Base-by-base conservation (phyloP, 352 stramenopile genomes). In the Elongisporangium senticosum region DNA sequence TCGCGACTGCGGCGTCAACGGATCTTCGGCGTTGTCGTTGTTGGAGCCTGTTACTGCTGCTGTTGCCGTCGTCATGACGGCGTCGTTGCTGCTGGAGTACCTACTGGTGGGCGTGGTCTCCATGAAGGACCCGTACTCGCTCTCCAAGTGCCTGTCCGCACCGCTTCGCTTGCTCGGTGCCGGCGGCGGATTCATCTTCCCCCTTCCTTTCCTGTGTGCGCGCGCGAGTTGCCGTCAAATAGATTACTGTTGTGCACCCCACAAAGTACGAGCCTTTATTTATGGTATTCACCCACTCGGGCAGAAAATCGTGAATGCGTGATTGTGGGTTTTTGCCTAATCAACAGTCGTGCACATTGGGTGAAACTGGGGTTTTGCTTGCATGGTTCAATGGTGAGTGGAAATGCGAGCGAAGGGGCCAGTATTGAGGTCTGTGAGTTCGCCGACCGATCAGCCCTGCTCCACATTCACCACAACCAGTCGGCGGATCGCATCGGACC, bases 1-100 rank as follows among this genome's bases (percentile, higher is more conserved):
- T 21, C 75, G 64, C 22, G 77, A 83, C 20, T 63, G 63, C 13
- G 77, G 77, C n/a, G 77, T 83, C 43, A 87, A 49, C 5, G 75
- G 74, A 22, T 87, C 77, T 52, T 65, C 74, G 19, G 58, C 55
- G 37, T 59, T 67, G 22, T 43, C 33, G 33, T 43, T 56, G 28
- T 63, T 81, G 22, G 59, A 49, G 17, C 47, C 55, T 72, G 3
- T 51, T 69, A 20, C 56, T 64, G 39, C 10, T 65, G 48, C 59
- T 70, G 37, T 49, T 66, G 43, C 51, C 65, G n/a, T 23, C 67
- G 8, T 69, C 49, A 17, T 17, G 10, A 17, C 11, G 10, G 1
- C 33, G 11, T 2, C 11, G 33, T 4, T 17, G 13, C 33, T 43
- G 33, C 33, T 17, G 65, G 50, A 15, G 33, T 43, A 43, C 33